phyloP scores from a whole-genome alignment of 2,329 filamentous ascomycete genomes.

The Fusarium dlaminii region DNA sequence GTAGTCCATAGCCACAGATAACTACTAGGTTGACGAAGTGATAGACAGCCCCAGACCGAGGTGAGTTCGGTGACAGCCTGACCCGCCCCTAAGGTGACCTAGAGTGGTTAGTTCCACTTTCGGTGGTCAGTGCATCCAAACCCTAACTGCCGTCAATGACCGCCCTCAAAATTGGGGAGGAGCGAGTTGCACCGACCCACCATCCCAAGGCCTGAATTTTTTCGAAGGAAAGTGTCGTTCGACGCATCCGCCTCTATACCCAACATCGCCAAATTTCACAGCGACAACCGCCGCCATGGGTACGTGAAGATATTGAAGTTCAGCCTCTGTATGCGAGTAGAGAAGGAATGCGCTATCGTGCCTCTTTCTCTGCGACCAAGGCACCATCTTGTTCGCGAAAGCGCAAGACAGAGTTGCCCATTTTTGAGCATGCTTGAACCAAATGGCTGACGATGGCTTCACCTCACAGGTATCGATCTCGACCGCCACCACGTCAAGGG shows the following conservation, averaged over 20 bases:
- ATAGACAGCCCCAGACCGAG: not conserved
- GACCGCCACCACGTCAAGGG: slow-evolving; percentile 74
- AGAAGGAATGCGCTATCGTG: slow-evolving; percentile 34
- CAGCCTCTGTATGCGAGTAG: slow-evolving; percentile 63
- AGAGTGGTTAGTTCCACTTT: not conserved
- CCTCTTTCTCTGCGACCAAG: slow-evolving; percentile 41
- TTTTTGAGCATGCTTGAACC: slow-evolving; percentile 70
- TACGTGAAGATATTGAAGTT: slow-evolving; percentile 60
- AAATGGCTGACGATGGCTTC: slow-evolving; percentile 69
- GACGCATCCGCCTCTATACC: slow-evolving; percentile 44
- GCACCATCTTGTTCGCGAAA: slow-evolving; percentile 44
- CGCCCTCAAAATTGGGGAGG: not conserved
- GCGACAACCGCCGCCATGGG: slow-evolving; percentile 66
- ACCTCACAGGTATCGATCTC: slow-evolving; percentile 74
- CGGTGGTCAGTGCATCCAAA: not conserved
- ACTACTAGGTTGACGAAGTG: not conserved
- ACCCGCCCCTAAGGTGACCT: not conserved
- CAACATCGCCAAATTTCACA: slow-evolving; percentile 53
- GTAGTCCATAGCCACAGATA: not conserved
- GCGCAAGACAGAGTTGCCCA: slow-evolving; percentile 43
- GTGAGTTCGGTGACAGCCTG: slow-evolving; percentile 10
- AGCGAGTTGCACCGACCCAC: slow-evolving; percentile 13
- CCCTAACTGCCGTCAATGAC: slow-evolving; percentile 11
- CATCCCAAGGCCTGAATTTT: slow-evolving; percentile 43
- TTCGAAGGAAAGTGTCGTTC: slow-evolving; percentile 37